A percentile compares a stretch with the other conserved stretches of the same genome.
phyloP scores from a whole-genome alignment of 2,329 filamentous ascomycete genomes.

The Fusarium robinianum region DNA sequence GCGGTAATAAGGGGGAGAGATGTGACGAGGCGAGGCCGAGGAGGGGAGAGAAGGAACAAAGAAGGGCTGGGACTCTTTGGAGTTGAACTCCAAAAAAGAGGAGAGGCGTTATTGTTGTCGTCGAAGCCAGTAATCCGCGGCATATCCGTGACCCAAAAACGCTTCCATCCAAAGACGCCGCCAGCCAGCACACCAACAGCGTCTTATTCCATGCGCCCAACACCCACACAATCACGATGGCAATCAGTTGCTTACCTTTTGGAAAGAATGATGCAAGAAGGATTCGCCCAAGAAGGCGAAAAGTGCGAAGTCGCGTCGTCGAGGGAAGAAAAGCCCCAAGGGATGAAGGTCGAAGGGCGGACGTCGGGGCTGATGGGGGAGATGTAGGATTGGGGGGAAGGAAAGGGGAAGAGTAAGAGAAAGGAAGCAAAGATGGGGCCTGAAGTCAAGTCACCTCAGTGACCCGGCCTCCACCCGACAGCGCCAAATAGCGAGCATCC shows the following conservation, averaged over 20 bases:
- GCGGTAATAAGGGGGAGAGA: too few relatives aligned
- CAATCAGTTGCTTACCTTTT: slow-evolving; percentile 15
- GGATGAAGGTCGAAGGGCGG: slow-evolving; percentile 23
- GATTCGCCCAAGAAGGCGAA: slow-evolving; percentile 22
- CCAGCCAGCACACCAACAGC: slow-evolving; percentile 2
- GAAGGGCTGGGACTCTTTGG: background rate
- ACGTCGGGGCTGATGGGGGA: too few relatives aligned
- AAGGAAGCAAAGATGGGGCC: slow-evolving; percentile 18
- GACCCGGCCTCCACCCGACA: slow-evolving; percentile 7
- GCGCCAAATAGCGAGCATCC: slow-evolving; percentile 20
- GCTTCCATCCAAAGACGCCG: too few relatives aligned
- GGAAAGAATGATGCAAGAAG: slow-evolving; percentile 24
- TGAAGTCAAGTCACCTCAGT: too few relatives aligned
- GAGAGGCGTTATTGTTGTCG: background rate
- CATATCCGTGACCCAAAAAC: slow-evolving; percentile 22
- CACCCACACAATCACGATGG: background rate
- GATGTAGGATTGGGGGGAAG: slow-evolving; percentile 16
- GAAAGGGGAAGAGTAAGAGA: slow-evolving; percentile 34
- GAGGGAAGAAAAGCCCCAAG: slow-evolving; percentile 23
- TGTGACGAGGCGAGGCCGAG: too few relatives aligned
- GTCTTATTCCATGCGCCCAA: background rate
- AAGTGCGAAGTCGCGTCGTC: slow-evolving; percentile 24
- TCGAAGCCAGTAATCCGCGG: slow-evolving; percentile 2
- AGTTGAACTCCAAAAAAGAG: background rate
- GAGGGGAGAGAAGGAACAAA: slow-evolving; percentile 9